These are phyloP conservation scores for Trapa bicornis DNA, from an alignment of 345 rosid genomes.

Conservation along the genomic window DNA sequence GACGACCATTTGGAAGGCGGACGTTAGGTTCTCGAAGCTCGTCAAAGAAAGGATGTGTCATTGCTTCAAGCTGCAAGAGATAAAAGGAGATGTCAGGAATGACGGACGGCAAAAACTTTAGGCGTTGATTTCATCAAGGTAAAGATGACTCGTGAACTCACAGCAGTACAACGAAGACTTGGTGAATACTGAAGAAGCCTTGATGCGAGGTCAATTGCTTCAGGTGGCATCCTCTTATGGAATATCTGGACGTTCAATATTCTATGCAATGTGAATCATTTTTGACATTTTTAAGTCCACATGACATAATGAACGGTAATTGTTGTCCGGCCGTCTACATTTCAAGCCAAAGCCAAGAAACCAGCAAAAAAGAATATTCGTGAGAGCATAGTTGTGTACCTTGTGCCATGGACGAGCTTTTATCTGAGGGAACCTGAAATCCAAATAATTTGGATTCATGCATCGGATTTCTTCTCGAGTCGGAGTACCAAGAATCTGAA, in stretches of 20 bases:
- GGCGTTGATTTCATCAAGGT: neutral
- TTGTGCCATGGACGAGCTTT: slow-evolving; percentile 91
- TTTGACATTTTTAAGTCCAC: neutral
- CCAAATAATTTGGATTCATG: slow-evolving; percentile 79
- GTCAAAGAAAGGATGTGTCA: slow-evolving; percentile 69
- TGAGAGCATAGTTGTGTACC: slow-evolving; percentile 17
- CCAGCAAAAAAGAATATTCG: neutral
- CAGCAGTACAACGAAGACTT: slow-evolving; percentile 66
- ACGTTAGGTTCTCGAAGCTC: slow-evolving; percentile 74
- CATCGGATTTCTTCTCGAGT: slow-evolving; percentile 90
- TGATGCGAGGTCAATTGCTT: slow-evolving; percentile 79
- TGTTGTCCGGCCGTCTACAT: neutral
- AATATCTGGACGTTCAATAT: slow-evolving; percentile 35
- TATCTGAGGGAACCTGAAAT: slow-evolving; percentile 65
- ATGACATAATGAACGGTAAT: neutral
- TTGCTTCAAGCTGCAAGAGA: slow-evolving; percentile 57
- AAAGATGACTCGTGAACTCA: slow-evolving; percentile 22
- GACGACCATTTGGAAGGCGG: slow-evolving; percentile 61
- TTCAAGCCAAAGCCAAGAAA: slow-evolving; percentile 5
- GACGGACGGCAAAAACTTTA: neutral
- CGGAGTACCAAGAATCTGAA: slow-evolving; percentile 83
- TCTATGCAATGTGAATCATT: too few relatives aligned
- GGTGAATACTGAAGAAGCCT: slow-evolving; percentile 82
- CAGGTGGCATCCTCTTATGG: slow-evolving; percentile 80
- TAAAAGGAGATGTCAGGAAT: neutral